Evolutionary conservation across 179 eudicot genomes (phyloP).

Genomic region (Corrigiola litoralis): DNA sequence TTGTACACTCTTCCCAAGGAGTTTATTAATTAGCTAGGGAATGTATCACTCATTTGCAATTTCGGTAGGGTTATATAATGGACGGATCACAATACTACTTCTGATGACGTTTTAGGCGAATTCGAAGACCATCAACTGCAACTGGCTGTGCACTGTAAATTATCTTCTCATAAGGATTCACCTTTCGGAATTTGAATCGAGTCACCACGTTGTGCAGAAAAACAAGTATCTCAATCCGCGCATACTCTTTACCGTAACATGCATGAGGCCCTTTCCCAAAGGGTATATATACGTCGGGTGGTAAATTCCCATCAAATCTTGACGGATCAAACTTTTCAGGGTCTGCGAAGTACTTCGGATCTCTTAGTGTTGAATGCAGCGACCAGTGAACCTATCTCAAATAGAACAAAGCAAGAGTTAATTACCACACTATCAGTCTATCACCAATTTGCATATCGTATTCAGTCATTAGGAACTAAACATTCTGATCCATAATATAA

Average conservation of each 20-base stretch:
- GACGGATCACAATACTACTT: too few relatives aligned
- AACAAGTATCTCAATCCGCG: slow-evolving; percentile 7
- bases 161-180: neutral
- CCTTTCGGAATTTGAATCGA: neutral
- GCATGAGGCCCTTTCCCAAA: slow-evolving; percentile 27
- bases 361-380: slow-evolving; percentile 15
- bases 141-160: neutral
- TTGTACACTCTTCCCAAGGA: too few relatives aligned
- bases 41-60: too few relatives aligned
- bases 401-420: too few relatives aligned
- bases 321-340: slow-evolving; percentile 26
- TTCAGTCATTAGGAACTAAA: too few relatives aligned
- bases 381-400: slow-evolving; percentile 16
- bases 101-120: neutral
- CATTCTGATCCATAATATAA: too few relatives aligned
- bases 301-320: slow-evolving; percentile 20
- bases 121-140: neutral
- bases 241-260: slow-evolving; percentile 19
- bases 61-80: too few relatives aligned
- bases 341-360: slow-evolving; percentile 2
- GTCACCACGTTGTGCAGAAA: slow-evolving; percentile 11
- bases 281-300: slow-evolving; percentile 21
- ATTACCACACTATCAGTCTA: too few relatives aligned
- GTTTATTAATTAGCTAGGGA: too few relatives aligned
- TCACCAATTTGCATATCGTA: too few relatives aligned